Percentiles rank a stretch among this genome's conserved stretches.
Conservation (phyloP, 768 basidiomycete species). For the Roridomyces roridus region DNA sequence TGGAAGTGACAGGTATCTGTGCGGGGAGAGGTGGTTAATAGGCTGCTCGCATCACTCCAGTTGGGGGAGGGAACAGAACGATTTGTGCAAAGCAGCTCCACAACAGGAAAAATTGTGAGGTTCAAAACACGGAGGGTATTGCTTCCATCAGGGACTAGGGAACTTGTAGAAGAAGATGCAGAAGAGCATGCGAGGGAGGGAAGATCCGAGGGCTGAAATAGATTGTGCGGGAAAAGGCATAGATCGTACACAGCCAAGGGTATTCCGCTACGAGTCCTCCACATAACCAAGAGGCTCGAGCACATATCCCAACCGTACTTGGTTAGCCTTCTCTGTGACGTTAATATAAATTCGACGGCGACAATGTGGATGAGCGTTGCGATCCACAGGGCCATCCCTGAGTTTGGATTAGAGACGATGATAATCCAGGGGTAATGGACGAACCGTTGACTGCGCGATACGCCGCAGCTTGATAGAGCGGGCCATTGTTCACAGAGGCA, state of each 20-base stretch:
- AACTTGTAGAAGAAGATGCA: too few species aligned
- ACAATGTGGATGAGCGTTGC: conserved; percentile 29
- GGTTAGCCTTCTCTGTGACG: conserved; percentile 12
- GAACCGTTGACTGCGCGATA: conserved; percentile 27
- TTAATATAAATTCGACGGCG: conserved; percentile 26
- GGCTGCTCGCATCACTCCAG: too few species aligned
- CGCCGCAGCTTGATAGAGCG: conserved; percentile 24
- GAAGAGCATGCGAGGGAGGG: too few species aligned
- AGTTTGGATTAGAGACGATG: background rate
- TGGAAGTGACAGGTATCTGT: too few species aligned
- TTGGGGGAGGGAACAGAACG: too few species aligned
- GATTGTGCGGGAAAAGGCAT: background rate
- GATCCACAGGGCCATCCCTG: conserved; percentile 34
- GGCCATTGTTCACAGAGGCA: conserved; percentile 22
- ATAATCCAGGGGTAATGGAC: background rate
- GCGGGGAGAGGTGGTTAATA: too few species aligned
- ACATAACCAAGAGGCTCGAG: conserved; percentile 21
- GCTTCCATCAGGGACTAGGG: too few species aligned
- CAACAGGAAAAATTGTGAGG: too few species aligned
- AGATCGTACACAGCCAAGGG: background rate
- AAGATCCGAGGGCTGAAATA: too few species aligned
- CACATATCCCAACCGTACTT: conserved; percentile 20
- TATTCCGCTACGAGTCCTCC: conserved; percentile 9
- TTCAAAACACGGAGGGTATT: too few species aligned
- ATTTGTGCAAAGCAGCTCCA: too few species aligned